Evolutionary conservation across 768 basidiomycete species (phyloP).

Genomic region (Leccinum broughii): DNA sequence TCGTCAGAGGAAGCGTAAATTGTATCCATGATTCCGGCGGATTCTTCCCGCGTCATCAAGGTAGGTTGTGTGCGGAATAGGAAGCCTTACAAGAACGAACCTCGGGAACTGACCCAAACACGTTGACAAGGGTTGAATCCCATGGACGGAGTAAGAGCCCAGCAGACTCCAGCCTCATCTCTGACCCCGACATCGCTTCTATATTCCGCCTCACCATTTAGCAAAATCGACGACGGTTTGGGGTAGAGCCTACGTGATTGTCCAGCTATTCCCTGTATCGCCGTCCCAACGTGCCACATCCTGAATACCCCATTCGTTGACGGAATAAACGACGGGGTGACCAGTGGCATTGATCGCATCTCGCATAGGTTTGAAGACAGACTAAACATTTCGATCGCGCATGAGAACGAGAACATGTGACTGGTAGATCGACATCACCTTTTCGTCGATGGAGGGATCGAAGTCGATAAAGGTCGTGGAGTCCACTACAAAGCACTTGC

Average conservation of each 20-base stretch:
- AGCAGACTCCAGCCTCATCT: no score
- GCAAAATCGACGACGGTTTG: no score
- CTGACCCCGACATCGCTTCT: no score
- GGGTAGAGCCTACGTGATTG: constrained; percentile 28
- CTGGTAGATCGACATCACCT: neutral
- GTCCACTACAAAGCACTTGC: constrained; percentile 6
- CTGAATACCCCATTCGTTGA: constrained; percentile 53
- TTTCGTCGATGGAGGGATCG: constrained; percentile 1
- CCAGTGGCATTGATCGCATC: constrained; percentile 5
- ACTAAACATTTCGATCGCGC: neutral
- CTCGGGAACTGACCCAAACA: no score
- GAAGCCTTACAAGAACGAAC: no score
- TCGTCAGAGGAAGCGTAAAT: no score
- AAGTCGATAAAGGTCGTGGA: constrained; percentile 3
- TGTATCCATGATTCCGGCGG: no score
- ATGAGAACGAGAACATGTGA: neutral
- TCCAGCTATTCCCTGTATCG: constrained; percentile 50
- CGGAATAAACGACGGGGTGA: constrained; percentile 43
- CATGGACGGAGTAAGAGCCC: no score
- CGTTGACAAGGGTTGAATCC: no score
- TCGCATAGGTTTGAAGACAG: constrained; percentile 4
- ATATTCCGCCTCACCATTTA: no score
- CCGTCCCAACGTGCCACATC: constrained; percentile 51
- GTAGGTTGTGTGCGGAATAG: no score
- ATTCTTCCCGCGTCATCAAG: no score